Base-by-base conservation (phyloP, 257 asterid genomes). In the Gentiana macrophylla region DNA sequence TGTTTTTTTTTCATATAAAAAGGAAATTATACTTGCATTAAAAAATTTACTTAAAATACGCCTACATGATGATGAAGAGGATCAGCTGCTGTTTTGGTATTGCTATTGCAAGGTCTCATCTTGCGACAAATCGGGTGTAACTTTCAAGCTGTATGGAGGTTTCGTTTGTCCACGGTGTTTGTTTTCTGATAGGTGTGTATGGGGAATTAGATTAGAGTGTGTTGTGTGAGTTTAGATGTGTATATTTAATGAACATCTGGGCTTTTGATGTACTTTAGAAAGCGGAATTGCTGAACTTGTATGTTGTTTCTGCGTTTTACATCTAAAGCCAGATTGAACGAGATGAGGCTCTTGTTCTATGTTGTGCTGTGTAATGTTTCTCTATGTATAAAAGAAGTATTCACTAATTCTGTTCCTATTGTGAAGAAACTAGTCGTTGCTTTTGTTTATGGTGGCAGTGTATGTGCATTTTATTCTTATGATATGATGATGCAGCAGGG, bases 381-480 rank as follows among this genome's bases (percentile, higher is more conserved):
- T 68, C 47, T 41, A 4, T 69, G 69, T 69, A 63, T 52, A 69
- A 58, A 62, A 47, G 56, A 47, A 56, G 67, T 47, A 35, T 57
- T 69, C 57, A 57, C 63, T 62, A 62, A 69, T 47, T 55, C 12
- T 24, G 54, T 62, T 37, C 52, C 9, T 56, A 54, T 50, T 67
- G 50, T 53, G 2, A 50, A 55, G 54, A 55, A 32, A 50, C 9
- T 52, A 57, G 37, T 35, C 5, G 7, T 47, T 33, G 63, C 63
- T 46, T 49, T 35, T 59, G 55, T 6, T 49, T 47, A 36, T 38
- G 33, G 37, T 32, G 15, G 43, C 56, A 41, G 46, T 41, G 8
- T 10, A 41, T 41, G 9, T 41, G 46, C 46, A 5, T 24, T 24
- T 24, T 24, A 24, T 24, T 24, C 24, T 24, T 24, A 24, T 24